Conservation (phyloP, 495 filamentous ascomycete species). For the Penicillium canescens region DNA sequence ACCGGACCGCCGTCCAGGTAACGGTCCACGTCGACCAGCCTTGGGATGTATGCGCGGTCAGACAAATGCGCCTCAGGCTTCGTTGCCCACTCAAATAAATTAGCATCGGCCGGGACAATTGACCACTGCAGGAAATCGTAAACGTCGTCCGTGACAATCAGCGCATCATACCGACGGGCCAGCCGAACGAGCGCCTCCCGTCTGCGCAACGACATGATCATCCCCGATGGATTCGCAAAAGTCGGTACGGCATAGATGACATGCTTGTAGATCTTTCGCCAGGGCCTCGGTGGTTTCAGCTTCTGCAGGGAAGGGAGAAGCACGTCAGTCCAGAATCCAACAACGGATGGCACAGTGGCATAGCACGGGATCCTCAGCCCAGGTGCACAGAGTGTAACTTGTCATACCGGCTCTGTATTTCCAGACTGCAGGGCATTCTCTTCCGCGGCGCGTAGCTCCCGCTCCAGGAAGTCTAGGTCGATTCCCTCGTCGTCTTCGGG, state of each 20-base stretch:
- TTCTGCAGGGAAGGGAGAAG: conserved; percentile 22
- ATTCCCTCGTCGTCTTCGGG: conserved; percentile 75
- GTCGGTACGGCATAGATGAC: conserved; percentile 83
- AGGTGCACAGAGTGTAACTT: neutral
- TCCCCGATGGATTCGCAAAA: conserved; percentile 77
- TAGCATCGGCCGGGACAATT: conserved; percentile 21
- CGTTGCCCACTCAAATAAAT: conserved; percentile 74
- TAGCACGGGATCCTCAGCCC: neutral
- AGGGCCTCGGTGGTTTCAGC: conserved; percentile 43
- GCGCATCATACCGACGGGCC: conserved; percentile 71
- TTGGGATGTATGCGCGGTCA: conserved; percentile 57
- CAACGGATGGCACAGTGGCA: neutral
- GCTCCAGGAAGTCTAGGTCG: conserved; percentile 59
- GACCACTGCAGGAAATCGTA: conserved; percentile 87
- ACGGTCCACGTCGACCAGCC: conserved; percentile 76
- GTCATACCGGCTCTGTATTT: conserved; percentile 42
- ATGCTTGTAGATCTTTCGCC: conserved; percentile 74
- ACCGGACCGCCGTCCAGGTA: conserved; percentile 55
- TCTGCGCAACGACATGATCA: conserved; percentile 65
- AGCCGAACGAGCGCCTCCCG: conserved; percentile 63
- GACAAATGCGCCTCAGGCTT: conserved; percentile 22
- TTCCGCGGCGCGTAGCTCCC: conserved; percentile 43
- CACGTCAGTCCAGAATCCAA: conserved; percentile 11
- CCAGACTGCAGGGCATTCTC: conserved; percentile 24
- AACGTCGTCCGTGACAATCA: conserved; percentile 85